A percentile compares a stretch with the other conserved stretches of the same genome.
phyloP scores from a whole-genome alignment of 139 green algal genomes.

The Bryopsis sp. region DNA sequence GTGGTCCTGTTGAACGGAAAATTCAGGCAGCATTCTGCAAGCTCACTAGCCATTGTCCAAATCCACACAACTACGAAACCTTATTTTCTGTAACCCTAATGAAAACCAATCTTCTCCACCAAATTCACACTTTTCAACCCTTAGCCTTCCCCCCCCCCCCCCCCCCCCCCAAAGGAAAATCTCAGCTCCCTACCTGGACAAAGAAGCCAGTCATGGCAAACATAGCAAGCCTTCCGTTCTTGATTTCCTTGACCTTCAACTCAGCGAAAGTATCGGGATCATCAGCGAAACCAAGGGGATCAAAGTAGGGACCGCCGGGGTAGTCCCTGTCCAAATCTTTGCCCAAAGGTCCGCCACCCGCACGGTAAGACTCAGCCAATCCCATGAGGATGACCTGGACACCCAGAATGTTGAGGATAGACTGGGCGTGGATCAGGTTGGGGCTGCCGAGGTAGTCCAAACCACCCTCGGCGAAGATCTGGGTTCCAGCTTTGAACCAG shows the following conservation, averaged over 20 bases:
- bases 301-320: slow-evolving; percentile 55
- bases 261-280: slow-evolving; percentile 30
- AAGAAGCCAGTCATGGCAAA: slow-evolving; percentile 87
- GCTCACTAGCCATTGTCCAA: too few species aligned
- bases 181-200: too few species aligned
- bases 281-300: slow-evolving; percentile 24
- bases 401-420: slow-evolving; percentile 76
- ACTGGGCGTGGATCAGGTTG: slow-evolving; percentile 80
- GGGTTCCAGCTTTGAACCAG: slow-evolving; percentile 44
- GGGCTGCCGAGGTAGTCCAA: slow-evolving; percentile 77
- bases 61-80: too few species aligned
- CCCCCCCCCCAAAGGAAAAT: too few species aligned
- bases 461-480: slow-evolving; percentile 44
- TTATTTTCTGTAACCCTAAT: too few species aligned
- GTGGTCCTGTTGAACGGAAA: too few species aligned
- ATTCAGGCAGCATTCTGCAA: too few species aligned
- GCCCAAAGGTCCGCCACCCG: slow-evolving; percentile 80
- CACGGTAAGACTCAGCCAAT: slow-evolving; percentile 84
- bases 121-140: too few species aligned
- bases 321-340: slow-evolving; percentile 69
- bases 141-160: too few species aligned
- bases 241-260: slow-evolving; percentile 89
- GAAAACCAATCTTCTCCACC: too few species aligned
- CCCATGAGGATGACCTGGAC: slow-evolving; percentile 85
- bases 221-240: slow-evolving; percentile 94